phyloP scores from a whole-genome alignment of 208 protist genomes.

The Leishmania lainsoni region DNA sequence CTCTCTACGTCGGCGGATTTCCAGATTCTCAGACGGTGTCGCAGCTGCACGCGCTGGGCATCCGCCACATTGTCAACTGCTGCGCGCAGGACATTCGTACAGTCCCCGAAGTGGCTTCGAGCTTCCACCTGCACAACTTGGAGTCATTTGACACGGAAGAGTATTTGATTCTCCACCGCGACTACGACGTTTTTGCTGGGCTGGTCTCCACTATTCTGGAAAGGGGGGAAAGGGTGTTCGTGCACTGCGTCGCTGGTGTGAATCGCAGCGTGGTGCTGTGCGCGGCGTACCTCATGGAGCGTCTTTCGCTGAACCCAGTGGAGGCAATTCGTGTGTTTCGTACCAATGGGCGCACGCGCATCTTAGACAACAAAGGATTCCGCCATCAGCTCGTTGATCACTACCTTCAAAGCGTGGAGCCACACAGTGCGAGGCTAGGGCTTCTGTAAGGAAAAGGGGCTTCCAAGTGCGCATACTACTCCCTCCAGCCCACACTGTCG shows the following conservation, averaged over 20 bases:
- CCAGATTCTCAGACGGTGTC: conserved; percentile 66
- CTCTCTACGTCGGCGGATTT: conserved; percentile 80
- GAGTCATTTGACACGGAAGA: conserved; percentile 57
- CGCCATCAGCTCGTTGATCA: conserved; percentile 85
- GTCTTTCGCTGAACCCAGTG: conserved; percentile 48
- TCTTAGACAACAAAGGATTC: conserved; percentile 82
- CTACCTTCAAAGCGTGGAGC: conserved; percentile 56
- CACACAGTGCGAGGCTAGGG: conserved; percentile 10
- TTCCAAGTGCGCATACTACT: neutral
- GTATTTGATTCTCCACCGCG: conserved; percentile 83
- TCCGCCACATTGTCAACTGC: conserved; percentile 82
- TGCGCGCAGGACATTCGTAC: conserved; percentile 63
- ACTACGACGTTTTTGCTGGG: conserved; percentile 67
- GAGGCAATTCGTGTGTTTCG: conserved; percentile 65
- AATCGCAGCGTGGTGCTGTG: conserved; percentile 89
- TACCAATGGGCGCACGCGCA: conserved; percentile 51
- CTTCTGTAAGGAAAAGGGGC: conserved; percentile 1
- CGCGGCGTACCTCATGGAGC: conserved; percentile 78
- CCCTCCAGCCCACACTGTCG: neutral
- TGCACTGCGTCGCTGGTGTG: conserved; percentile 87
- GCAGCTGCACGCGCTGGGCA: conserved; percentile 46
- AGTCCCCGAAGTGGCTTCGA: conserved; percentile 23
- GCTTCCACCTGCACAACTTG: conserved; percentile 58
- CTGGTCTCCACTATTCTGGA: conserved; percentile 46
- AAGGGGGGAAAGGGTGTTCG: conserved; percentile 68